A percentile compares a stretch with the other conserved stretches of the same genome.
Evolutionary conservation across 371 early-diverging fungal species (phyloP).

Genomic region (Rhizomucor miehei): DNA sequence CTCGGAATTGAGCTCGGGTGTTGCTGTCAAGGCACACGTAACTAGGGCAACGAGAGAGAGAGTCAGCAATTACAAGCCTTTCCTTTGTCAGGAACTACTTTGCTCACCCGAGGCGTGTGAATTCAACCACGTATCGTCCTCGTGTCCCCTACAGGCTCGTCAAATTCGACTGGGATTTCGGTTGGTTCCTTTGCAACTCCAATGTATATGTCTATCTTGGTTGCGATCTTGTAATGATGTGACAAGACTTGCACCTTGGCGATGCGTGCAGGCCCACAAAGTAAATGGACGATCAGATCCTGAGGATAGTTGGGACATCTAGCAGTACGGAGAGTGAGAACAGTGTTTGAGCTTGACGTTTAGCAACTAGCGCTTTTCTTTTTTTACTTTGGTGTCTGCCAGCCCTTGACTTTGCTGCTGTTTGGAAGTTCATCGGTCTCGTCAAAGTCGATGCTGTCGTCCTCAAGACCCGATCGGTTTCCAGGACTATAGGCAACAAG

Average conservation of each 20-base stretch:
- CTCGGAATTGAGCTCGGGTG: slow-evolving; percentile 40
- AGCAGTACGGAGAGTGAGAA: slow-evolving; percentile 6
- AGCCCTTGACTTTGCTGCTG: slow-evolving; percentile 37
- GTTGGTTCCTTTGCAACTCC: slow-evolving; percentile 36
- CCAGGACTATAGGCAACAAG: slow-evolving; percentile 34
- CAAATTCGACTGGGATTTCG: slow-evolving; percentile 11
- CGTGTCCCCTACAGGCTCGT: slow-evolving; percentile 10
- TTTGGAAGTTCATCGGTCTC: slow-evolving; percentile 11
- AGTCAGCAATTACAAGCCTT: background rate
- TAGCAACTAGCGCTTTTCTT: background rate
- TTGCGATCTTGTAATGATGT: slow-evolving; percentile 83
- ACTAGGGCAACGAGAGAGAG: too few relatives aligned
- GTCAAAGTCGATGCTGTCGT: slow-evolving; percentile 15
- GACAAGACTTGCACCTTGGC: slow-evolving; percentile 71
- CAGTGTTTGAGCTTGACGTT: too few relatives aligned
- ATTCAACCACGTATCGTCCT: slow-evolving; percentile 37
- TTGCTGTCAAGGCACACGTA: slow-evolving; percentile 48
- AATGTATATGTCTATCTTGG: slow-evolving; percentile 70
- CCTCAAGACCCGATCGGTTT: slow-evolving; percentile 14
- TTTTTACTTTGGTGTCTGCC: slow-evolving; percentile 48
- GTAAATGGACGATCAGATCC: slow-evolving; percentile 60
- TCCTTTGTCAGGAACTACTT: background rate
- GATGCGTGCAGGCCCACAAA: slow-evolving; percentile 59
- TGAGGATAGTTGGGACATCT: slow-evolving; percentile 78
- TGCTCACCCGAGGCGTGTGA: slow-evolving; percentile 34